phyloP scores from a whole-genome alignment of 495 filamentous ascomycete genomes.

The Penicillium chermesinum region DNA sequence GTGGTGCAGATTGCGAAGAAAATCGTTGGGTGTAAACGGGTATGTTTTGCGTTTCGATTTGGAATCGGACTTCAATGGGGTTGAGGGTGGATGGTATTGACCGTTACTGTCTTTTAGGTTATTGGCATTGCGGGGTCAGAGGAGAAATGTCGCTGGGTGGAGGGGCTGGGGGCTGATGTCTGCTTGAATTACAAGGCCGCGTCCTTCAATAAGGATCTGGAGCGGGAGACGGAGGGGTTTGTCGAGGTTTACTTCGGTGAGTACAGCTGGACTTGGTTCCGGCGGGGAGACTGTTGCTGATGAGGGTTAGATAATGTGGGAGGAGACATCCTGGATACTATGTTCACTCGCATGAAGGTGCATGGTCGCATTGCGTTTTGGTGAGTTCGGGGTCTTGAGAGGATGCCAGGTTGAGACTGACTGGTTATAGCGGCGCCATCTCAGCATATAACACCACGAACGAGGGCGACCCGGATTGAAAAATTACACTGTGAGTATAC shows the following conservation, averaged over 20 bases:
- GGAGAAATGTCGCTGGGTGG: slow-evolving; percentile 58
- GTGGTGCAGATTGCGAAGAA: slow-evolving; percentile 51
- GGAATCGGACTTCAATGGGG: no score
- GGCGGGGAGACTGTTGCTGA: neutral
- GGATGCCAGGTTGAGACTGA: neutral
- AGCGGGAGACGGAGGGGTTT: slow-evolving; percentile 53
- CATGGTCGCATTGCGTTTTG: slow-evolving; percentile 57
- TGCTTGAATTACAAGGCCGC: slow-evolving; percentile 63
- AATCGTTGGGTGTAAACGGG: slow-evolving; percentile 45
- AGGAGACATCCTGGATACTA: slow-evolving; percentile 58
- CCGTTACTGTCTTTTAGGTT: slow-evolving; percentile 7
- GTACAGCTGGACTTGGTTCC: neutral
- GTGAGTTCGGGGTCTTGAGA: slow-evolving; percentile 2
- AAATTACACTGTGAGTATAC: neutral
- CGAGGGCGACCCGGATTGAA: neutral
- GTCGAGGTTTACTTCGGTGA: slow-evolving; percentile 60
- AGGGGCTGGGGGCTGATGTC: slow-evolving; percentile 57
- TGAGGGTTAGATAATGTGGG: slow-evolving; percentile 55
- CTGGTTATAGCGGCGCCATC: neutral
- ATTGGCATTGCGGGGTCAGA: slow-evolving; percentile 59
- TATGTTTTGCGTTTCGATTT: slow-evolving; percentile 19
- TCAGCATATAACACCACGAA: neutral
- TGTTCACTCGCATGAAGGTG: slow-evolving; percentile 49
- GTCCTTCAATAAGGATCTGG: slow-evolving; percentile 52
- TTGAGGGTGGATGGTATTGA: neutral